Conservation (phyloP, 805 yeast genomes). For the Kodamaea kaohsiungensis region DNA sequence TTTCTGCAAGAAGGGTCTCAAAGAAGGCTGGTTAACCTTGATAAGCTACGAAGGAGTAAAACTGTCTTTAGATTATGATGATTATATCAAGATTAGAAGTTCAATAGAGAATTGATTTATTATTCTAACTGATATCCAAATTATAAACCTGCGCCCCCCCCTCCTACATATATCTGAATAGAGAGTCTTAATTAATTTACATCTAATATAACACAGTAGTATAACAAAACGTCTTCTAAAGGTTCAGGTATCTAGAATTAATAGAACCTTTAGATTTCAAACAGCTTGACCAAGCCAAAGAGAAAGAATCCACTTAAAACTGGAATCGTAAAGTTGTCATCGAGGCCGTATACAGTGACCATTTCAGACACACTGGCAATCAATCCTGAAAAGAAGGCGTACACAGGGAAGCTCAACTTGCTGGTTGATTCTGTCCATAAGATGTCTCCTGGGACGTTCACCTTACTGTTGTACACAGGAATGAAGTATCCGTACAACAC, state of each 20-base stretch:
- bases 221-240: conserved; percentile 5
- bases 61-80: conserved; percentile 24
- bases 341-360: conserved; percentile 71
- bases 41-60: conserved; percentile 41
- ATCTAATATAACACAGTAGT: conserved; percentile 24
- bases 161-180: background rate
- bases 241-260: background rate
- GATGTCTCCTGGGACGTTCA: conserved; percentile 57
- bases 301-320: conserved; percentile 74
- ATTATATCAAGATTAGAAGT: conserved; percentile 18
- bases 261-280: conserved; percentile 1
- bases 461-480: conserved; percentile 54
- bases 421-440: conserved; percentile 68
- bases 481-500: conserved; percentile 72
- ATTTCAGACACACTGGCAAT: conserved; percentile 89
- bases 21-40: conserved; percentile 35
- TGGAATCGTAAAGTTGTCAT: conserved; percentile 95
- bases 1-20: conserved; percentile 30
- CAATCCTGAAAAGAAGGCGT: conserved; percentile 68
- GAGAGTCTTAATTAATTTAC: conserved; percentile 15
- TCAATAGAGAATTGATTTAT: no score
- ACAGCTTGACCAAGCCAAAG: conserved; percentile 43
- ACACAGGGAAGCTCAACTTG: conserved; percentile 48
- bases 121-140: no score
- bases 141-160: no score